phyloP scores from a whole-genome alignment of 345 rosid genomes.

The Eucalyptus caleyi region DNA sequence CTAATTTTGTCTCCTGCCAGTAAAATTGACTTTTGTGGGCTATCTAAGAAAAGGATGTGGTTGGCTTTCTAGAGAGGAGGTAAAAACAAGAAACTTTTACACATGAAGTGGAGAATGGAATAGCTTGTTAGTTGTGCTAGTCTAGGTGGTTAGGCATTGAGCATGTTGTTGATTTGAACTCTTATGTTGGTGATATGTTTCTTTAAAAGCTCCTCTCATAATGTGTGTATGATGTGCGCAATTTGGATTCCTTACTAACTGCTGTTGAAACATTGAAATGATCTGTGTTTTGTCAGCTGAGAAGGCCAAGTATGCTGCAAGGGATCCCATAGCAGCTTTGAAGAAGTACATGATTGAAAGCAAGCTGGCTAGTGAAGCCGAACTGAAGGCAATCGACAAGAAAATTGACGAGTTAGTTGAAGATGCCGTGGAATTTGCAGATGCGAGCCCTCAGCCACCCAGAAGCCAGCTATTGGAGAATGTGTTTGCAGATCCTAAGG shows the following conservation, averaged over 20 bases:
- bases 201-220: neutral
- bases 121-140: neutral
- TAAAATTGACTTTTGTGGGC: neutral
- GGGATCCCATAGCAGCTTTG: constrained; percentile 41
- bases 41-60: neutral
- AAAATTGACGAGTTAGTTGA: constrained; percentile 42
- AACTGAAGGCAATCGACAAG: constrained; percentile 38
- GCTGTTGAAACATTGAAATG: neutral
- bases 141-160: neutral
- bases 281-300: constrained; percentile 10
- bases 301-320: constrained; percentile 42
- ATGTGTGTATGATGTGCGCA: neutral
- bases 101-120: neutral
- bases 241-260: neutral
- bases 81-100: neutral
- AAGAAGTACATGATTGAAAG: constrained; percentile 33
- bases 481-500: constrained; percentile 41
- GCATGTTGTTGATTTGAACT: neutral
- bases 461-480: constrained; percentile 37
- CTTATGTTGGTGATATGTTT: neutral
- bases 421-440: constrained; percentile 50
- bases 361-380: constrained; percentile 33
- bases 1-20: neutral
- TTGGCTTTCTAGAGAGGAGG: neutral
- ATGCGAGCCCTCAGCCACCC: constrained; percentile 30